Percentiles rank a stretch among this genome's conserved stretches.
Evolutionary conservation across 768 basidiomycete genomes (phyloP).

Genomic region (Termitomyces sp.): DNA sequence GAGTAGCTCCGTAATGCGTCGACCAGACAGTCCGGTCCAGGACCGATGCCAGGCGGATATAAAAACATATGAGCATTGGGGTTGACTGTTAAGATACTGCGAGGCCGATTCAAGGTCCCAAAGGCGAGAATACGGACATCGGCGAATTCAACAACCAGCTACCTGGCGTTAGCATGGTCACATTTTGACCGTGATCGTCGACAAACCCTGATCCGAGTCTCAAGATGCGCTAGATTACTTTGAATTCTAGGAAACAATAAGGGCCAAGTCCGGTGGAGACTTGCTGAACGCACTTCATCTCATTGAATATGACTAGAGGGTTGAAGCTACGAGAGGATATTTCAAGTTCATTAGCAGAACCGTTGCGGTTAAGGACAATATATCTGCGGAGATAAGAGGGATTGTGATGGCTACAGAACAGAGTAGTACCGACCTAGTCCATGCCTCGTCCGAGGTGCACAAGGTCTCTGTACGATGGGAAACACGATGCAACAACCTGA

Average conservation of each 20-base stretch:
- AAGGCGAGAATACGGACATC: slow-evolving; percentile 74
- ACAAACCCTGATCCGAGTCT: slow-evolving; percentile 63
- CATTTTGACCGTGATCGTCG: background rate
- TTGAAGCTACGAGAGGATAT: slow-evolving; percentile 65
- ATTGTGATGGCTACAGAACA: slow-evolving; percentile 7
- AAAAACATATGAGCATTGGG: slow-evolving; percentile 64
- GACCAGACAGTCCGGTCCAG: slow-evolving; percentile 7
- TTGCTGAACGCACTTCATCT: slow-evolving; percentile 58
- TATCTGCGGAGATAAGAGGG: slow-evolving; percentile 38
- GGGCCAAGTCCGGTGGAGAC: background rate
- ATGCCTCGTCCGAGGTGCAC: slow-evolving; percentile 79
- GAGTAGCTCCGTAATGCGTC: slow-evolving; percentile 6
- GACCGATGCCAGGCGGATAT: slow-evolving; percentile 62
- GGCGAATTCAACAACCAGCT: slow-evolving; percentile 67
- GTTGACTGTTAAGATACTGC: slow-evolving; percentile 56
- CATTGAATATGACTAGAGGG: slow-evolving; percentile 63
- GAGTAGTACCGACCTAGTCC: slow-evolving; percentile 61
- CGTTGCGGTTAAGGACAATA: slow-evolving; percentile 71
- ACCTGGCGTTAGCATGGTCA: background rate
- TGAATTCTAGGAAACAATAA: slow-evolving; percentile 45
- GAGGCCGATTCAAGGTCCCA: slow-evolving; percentile 59
- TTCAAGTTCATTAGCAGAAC: slow-evolving; percentile 69
- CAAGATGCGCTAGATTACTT: slow-evolving; percentile 62
- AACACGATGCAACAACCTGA: slow-evolving; percentile 57
- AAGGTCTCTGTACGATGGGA: slow-evolving; percentile 65